phyloP scores from a whole-genome alignment of 1,139 yeast species.

The Blastobotrys raffinosifermentans region DNA sequence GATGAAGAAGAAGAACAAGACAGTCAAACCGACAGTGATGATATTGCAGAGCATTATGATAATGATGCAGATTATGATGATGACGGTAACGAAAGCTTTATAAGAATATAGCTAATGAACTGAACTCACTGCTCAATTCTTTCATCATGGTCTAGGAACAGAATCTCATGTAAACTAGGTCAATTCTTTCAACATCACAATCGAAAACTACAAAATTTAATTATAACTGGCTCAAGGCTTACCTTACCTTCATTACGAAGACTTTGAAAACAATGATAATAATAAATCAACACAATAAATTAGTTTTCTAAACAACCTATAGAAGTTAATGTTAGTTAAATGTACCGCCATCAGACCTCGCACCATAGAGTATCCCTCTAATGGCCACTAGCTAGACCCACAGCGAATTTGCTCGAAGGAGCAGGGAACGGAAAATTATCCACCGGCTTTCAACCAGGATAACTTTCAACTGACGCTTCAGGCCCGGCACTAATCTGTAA shows the following conservation, averaged over 20 bases:
- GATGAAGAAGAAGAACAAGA: constrained; percentile 6
- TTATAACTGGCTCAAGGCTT: neutral
- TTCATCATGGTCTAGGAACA: neutral
- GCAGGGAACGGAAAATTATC: constrained; percentile 31
- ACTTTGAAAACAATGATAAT: no score
- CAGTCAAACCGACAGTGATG: neutral
- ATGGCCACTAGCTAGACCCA: constrained; percentile 25
- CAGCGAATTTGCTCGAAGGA: constrained; percentile 23
- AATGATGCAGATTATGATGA: constrained; percentile 4
- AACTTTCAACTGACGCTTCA: constrained; percentile 27
- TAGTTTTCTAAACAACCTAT: neutral
- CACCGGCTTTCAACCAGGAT: constrained; percentile 28
- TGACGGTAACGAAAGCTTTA: constrained; percentile 9
- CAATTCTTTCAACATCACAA: neutral
- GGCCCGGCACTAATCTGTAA: constrained; percentile 20
- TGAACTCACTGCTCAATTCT: constrained; percentile 2
- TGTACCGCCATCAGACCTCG: constrained; percentile 25
- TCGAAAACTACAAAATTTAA: no score
- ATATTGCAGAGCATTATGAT: constrained; percentile 1
- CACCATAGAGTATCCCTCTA: no score
- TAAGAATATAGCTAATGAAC: constrained; percentile 8
- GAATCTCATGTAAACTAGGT: neutral
- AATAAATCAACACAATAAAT: constrained; percentile 1
- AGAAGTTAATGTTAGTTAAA: constrained; percentile 10
- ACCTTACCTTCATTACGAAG: no score